phyloP scores from a whole-genome alignment of 2,329 filamentous ascomycete species.

The Pezicula carpinea region DNA sequence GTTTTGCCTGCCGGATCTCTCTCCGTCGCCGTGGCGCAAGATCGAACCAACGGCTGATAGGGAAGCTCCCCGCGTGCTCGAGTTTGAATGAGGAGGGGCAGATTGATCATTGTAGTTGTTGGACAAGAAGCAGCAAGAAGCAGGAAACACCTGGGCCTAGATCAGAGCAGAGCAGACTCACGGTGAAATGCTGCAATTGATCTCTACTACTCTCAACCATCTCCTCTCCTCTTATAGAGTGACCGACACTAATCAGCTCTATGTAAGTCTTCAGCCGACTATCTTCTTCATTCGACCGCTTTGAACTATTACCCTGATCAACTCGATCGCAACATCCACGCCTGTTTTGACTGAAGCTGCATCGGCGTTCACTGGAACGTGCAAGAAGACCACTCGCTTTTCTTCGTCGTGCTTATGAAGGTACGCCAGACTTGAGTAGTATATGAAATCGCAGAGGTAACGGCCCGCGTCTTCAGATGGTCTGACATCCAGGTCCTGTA shows the following conservation, averaged over 20 bases:
- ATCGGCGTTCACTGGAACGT: slow-evolving; percentile 60
- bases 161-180: background rate
- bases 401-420: slow-evolving; percentile 42
- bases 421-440: slow-evolving; percentile 62
- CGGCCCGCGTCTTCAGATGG: slow-evolving; percentile 67
- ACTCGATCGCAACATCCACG: slow-evolving; percentile 45
- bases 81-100: background rate
- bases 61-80: background rate
- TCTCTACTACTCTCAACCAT: background rate
- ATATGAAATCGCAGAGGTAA: slow-evolving; percentile 77
- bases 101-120: too few species aligned
- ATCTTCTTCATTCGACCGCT: slow-evolving; percentile 19
- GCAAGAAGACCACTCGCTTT: slow-evolving; percentile 61
- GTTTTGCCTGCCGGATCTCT: slow-evolving; percentile 2
- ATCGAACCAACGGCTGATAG: slow-evolving; percentile 1
- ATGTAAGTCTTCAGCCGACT: background rate
- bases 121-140: too few species aligned
- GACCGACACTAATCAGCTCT: too few species aligned
- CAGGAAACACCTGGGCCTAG: too few species aligned
- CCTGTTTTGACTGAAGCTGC: slow-evolving; percentile 44
- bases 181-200: background rate
- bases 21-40: background rate
- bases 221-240: background rate
- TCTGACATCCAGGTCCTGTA: slow-evolving; percentile 42
- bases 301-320: slow-evolving; percentile 54